Evolutionary conservation across 495 filamentous ascomycete species (phyloP).

Genomic region (Hypoxylon trugodes): DNA sequence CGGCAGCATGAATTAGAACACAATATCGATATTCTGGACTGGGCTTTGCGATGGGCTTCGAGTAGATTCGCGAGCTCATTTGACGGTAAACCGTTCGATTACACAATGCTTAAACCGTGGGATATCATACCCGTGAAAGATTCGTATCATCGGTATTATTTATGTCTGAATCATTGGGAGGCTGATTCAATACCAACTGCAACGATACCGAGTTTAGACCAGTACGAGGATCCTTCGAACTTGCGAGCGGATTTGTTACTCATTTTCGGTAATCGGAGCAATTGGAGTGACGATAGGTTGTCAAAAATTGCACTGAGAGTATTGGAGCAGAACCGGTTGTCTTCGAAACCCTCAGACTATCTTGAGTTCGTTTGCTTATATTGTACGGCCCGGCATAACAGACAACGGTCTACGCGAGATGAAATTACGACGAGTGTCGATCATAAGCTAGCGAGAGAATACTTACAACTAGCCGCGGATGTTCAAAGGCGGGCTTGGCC

Average conservation of each 20-base stretch:
- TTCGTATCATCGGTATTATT: slow-evolving; percentile 44
- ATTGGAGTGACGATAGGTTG: slow-evolving; percentile 42
- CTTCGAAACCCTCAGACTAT: slow-evolving; percentile 35
- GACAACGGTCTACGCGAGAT: slow-evolving; percentile 16
- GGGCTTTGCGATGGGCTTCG: slow-evolving; percentile 40
- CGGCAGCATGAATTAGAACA: slow-evolving; percentile 34
- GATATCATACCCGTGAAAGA: slow-evolving; percentile 37
- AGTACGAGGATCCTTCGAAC: slow-evolving; percentile 34
- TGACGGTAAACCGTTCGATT: slow-evolving; percentile 44
- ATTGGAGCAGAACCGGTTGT: slow-evolving; percentile 32
- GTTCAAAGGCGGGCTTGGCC: slow-evolving; percentile 40
- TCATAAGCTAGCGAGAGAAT: slow-evolving; percentile 40
- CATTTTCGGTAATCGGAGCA: slow-evolving; percentile 42
- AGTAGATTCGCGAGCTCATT: slow-evolving; percentile 39
- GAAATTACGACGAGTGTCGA: slow-evolving; percentile 21
- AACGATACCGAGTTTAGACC: slow-evolving; percentile 35
- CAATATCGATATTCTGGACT: slow-evolving; percentile 37
- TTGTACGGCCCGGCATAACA: slow-evolving; percentile 34
- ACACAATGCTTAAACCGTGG: slow-evolving; percentile 44
- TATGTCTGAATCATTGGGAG: slow-evolving; percentile 40
- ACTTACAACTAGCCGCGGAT: slow-evolving; percentile 34
- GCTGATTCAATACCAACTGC: slow-evolving; percentile 37
- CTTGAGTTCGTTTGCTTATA: slow-evolving; percentile 42
- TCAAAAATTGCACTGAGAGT: slow-evolving; percentile 31
- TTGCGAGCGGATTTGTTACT: slow-evolving; percentile 41